A percentile compares a stretch with the other conserved stretches of the same genome.
These are phyloP conservation scores for Phaeolepiota aurea DNA, from an alignment of 768 basidiomycete genomes.

Conservation along the genomic window DNA sequence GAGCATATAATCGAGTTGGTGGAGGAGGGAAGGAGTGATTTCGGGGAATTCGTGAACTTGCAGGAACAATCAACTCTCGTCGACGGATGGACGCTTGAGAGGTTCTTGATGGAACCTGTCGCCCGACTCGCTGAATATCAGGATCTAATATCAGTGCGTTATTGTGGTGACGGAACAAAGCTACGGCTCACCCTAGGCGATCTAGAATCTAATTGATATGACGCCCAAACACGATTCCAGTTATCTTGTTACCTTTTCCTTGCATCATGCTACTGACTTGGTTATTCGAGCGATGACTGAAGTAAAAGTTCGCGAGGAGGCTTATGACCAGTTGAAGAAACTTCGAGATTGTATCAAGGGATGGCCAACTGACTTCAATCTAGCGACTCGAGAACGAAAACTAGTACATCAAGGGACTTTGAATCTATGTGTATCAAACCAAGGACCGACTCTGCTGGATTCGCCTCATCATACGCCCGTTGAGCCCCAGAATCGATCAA, in stretches of 20 bases:
- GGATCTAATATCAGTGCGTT: constrained; percentile 62
- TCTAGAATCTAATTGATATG: constrained; percentile 56
- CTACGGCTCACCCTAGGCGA: neutral
- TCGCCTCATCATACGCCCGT: too few species aligned
- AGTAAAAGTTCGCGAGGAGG: constrained; percentile 81
- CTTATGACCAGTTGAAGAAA: constrained; percentile 67
- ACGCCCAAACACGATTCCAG: constrained; percentile 69
- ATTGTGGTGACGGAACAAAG: too few species aligned
- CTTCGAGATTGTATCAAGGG: constrained; percentile 54
- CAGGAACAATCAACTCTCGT: constrained; percentile 49
- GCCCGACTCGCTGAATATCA: constrained; percentile 66
- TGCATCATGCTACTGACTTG: constrained; percentile 58
- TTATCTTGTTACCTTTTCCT: constrained; percentile 58
- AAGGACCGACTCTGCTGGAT: neutral
- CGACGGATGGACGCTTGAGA: constrained; percentile 55
- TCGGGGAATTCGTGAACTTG: constrained; percentile 79
- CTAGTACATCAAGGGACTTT: constrained; percentile 64
- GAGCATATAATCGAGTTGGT: constrained; percentile 41
- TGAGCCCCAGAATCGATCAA: constrained; percentile 16
- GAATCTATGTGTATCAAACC: constrained; percentile 15
- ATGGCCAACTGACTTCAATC: constrained; percentile 37
- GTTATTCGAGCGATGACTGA: constrained; percentile 75
- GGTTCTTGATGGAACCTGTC: constrained; percentile 69
- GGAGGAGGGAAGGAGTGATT: constrained; percentile 50
- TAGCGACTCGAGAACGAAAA: constrained; percentile 68